Evolutionary conservation across 2,329 filamentous ascomycete genomes (phyloP).

Genomic region (Dactylellina parvicollis): DNA sequence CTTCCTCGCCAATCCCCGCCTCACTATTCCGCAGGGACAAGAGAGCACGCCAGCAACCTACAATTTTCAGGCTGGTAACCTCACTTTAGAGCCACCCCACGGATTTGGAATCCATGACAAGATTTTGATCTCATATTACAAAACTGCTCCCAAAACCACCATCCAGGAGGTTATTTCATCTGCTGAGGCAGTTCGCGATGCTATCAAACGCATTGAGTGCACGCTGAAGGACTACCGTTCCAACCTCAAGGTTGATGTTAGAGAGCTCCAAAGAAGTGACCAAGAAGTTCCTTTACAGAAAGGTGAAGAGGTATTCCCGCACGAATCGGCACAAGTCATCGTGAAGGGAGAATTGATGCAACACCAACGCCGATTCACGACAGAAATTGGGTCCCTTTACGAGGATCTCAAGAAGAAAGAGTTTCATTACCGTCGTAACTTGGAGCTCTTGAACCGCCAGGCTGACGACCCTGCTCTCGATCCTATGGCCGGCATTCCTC

Average conservation of each 20-base stretch:
- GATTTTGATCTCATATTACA: slow-evolving; percentile 8
- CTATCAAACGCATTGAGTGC: slow-evolving; percentile 32
- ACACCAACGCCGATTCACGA: slow-evolving; percentile 11
- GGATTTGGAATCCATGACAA: slow-evolving; percentile 13
- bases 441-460: slow-evolving; percentile 22
- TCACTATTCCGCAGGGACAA: neutral
- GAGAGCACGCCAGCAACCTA: slow-evolving; percentile 4
- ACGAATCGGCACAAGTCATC: slow-evolving; percentile 1
- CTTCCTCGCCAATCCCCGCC: neutral
- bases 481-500: slow-evolving; percentile 19
- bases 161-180: slow-evolving; percentile 30
- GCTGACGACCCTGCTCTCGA: slow-evolving; percentile 29
- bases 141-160: neutral
- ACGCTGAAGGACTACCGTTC: slow-evolving; percentile 24
- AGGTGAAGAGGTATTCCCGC: neutral
- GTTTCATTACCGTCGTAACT: slow-evolving; percentile 10
- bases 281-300: too few relatives aligned
- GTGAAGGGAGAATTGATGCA: neutral
- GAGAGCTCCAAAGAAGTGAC: slow-evolving; percentile 14
- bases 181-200: slow-evolving; percentile 23
- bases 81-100: slow-evolving; percentile 8
- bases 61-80: slow-evolving; percentile 13
- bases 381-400: slow-evolving; percentile 3
- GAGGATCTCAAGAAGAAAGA: slow-evolving; percentile 35
- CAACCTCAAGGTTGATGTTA: slow-evolving; percentile 24